phyloP scores from a whole-genome alignment of 768 basidiomycete genomes.

The Pleurotus giganteus region DNA sequence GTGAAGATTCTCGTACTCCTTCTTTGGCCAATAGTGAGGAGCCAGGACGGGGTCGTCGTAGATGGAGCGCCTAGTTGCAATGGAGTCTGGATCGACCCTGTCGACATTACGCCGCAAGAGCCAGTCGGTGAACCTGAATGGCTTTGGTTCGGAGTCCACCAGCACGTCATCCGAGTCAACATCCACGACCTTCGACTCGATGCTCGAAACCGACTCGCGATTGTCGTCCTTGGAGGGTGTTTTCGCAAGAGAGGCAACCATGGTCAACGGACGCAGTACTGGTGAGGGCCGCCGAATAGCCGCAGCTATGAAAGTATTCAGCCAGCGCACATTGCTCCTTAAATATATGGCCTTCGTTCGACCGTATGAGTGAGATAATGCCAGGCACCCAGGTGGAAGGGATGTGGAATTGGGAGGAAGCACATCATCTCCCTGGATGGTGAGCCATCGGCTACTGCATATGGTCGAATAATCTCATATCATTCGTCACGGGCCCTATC shows the following conservation, averaged over 20 bases:
- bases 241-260: not conserved
- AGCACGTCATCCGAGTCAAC: constrained; percentile 27
- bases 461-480: constrained; percentile 2
- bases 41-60: constrained; percentile 49
- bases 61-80: constrained; percentile 49
- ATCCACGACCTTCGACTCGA: constrained; percentile 16
- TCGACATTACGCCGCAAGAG: constrained; percentile 26
- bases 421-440: constrained; percentile 17
- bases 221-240: not conserved
- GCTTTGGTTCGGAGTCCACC: constrained; percentile 32
- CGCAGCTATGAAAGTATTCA: not conserved
- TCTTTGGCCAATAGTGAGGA: constrained; percentile 46
- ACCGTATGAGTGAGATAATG: constrained; percentile 3
- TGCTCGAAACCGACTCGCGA: constrained; percentile 10
- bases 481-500: constrained; percentile 8
- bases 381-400: constrained; percentile 9
- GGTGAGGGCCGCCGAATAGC: not conserved
- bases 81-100: constrained; percentile 31
- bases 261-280: not conserved
- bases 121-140: constrained; percentile 33
- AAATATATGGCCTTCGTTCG: not conserved
- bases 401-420: constrained; percentile 11
- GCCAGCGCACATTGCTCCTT: not conserved
- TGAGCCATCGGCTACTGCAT: not conserved
- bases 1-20: constrained; percentile 52